Base-by-base conservation (phyloP, 805 yeast genomes). In the Cyberlindnera maclurae region DNA sequence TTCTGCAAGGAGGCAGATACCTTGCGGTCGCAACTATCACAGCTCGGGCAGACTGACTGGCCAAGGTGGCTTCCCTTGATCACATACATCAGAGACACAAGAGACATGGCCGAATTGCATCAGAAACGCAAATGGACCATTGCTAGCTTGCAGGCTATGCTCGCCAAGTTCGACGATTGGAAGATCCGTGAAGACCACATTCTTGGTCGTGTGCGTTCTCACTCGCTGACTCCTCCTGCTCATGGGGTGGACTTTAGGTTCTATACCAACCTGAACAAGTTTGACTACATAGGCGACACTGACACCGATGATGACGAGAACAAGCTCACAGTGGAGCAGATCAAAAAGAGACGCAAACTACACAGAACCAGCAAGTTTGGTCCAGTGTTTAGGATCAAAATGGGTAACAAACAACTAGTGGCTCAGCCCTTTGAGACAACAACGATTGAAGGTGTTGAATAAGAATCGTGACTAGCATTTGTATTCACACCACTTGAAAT, bases 1-100 rank as follows among this genome's bases (percentile, higher is more conserved):
- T 64, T 77, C 28, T 53, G 67, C 31, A 53, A 64, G 5, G 89
- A 82, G 46, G 71, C 73, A 26, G 83, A 79, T 43, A 70, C 65
- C 33, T 52, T 67, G 45, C 45, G 38, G 15, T 32, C 45, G 13
- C 70, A 77, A 34, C 58, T 65, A 16, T 65, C 68, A 9, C 67
- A 67, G 39, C 59, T 75, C 26, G 43, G 58, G 12, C 57, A 60
- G 28, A 60, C 71, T 42, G 73, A 68, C 42, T 75, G 83, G 81
- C 39, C 51, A 3, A 55, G 60, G 27, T 57, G 60, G 26, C 58
- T 77, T 12, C 68, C 72, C 1, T 51, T 51, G 3, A 65, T 81
- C 31, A 75, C 85, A 0, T 60, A 59, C 22, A 60, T 82, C 22
- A 62, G 70, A 26, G 70, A 82, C 49, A 34, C 54, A 0, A 52